Evolutionary conservation across 306 rosid species (phyloP).

Genomic region (Lablab purpureus): DNA sequence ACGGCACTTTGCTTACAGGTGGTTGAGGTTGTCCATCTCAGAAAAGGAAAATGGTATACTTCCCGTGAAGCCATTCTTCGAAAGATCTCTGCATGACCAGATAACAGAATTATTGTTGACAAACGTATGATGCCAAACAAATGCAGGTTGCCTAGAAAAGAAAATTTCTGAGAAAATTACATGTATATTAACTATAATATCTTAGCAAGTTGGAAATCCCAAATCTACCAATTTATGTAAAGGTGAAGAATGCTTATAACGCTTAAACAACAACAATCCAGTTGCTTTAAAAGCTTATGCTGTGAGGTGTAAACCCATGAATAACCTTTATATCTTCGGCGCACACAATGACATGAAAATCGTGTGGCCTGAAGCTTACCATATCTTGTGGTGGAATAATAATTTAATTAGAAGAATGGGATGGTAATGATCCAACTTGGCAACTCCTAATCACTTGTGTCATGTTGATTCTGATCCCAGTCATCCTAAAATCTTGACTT

Average conservation of each 20-base stretch:
- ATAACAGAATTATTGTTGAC: slow-evolving; percentile 37
- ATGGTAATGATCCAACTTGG: slow-evolving; percentile 12
- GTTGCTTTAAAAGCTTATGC: too few relatives aligned
- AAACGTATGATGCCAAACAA: slow-evolving; percentile 17
- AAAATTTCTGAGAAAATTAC: not conserved
- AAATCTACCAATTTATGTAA: too few relatives aligned
- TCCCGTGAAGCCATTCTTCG: slow-evolving; percentile 71
- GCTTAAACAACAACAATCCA: too few relatives aligned
- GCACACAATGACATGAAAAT: too few relatives aligned
- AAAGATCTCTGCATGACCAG: slow-evolving; percentile 75
- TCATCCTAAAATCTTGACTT: not conserved
- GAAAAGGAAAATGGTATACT: slow-evolving; percentile 77
- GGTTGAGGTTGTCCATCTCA: slow-evolving; percentile 68
- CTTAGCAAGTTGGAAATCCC: not conserved
- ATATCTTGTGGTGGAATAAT: slow-evolving; percentile 16
- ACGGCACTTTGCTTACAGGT: slow-evolving; percentile 60
- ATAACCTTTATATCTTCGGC: too few relatives aligned
- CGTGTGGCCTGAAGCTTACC: slow-evolving; percentile 13
- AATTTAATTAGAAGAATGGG: slow-evolving; percentile 10
- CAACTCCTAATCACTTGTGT: slow-evolving; percentile 18
- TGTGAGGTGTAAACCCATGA: too few relatives aligned
- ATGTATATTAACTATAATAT: slow-evolving; percentile 3
- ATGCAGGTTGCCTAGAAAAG: slow-evolving; percentile 10
- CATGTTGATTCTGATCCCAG: slow-evolving; percentile 1
- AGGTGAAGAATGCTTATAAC: too few relatives aligned